A percentile compares a stretch with the other conserved stretches of the same genome.
Evolutionary conservation across 2,329 filamentous ascomycete species (phyloP).

Genomic region (Thermothelomyces thermophilus): DNA sequence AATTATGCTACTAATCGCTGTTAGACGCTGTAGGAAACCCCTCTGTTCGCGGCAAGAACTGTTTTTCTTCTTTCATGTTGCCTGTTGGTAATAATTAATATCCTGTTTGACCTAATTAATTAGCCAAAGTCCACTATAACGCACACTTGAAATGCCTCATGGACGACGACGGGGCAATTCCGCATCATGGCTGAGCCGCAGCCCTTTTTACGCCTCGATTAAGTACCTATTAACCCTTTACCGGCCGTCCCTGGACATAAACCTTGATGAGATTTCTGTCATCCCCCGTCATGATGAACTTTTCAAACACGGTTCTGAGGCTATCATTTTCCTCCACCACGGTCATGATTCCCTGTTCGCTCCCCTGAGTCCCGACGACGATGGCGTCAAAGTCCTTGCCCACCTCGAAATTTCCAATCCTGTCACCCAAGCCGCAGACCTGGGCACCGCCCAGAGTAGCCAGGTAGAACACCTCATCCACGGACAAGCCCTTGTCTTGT

Average conservation of each 20-base stretch:
- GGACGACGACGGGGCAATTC: too few relatives aligned
- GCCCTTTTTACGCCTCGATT: too few relatives aligned
- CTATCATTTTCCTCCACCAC: conserved; percentile 46
- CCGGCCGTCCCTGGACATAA: conserved; percentile 41
- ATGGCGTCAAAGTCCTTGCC: conserved; percentile 60
- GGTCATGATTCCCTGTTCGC: conserved; percentile 41
- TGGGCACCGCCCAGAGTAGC: conserved; percentile 55
- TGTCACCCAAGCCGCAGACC: conserved; percentile 48
- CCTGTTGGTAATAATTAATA: too few relatives aligned
- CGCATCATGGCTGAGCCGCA: too few relatives aligned
- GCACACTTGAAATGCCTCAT: too few relatives aligned
- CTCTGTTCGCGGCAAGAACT: too few relatives aligned
- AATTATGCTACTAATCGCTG: too few relatives aligned
- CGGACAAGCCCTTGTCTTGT: conserved; percentile 38
- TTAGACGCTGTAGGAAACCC: too few relatives aligned
- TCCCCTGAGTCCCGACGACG: conserved; percentile 36
- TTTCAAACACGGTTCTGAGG: conserved; percentile 46
- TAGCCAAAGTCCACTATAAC: too few relatives aligned
- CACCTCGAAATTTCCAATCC: conserved; percentile 49
- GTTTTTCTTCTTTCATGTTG: too few relatives aligned
- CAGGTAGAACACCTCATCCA: conserved; percentile 52
- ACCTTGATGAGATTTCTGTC: conserved; percentile 54
- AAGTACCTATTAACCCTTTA: conserved; percentile 19
- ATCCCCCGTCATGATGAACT: conserved; percentile 60
- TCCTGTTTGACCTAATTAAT: too few relatives aligned